Evolutionary conservation across 2,329 filamentous ascomycete species (phyloP).

Genomic region (Trichoderma pleuroti): DNA sequence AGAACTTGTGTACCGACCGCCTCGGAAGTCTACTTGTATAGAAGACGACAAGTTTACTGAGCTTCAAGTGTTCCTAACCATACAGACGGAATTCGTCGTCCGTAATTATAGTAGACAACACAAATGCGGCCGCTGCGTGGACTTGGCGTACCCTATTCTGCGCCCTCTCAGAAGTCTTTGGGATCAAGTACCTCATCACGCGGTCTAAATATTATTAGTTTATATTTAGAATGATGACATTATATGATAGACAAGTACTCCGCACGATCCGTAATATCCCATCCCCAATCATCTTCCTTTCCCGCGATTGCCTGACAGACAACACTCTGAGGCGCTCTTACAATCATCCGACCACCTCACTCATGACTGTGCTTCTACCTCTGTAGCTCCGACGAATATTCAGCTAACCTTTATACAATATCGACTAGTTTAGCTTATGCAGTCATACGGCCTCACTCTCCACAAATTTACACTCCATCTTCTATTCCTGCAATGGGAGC

Average conservation of each 20-base stretch:
- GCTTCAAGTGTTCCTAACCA: background rate
- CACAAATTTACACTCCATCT: background rate
- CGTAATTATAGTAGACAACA: background rate
- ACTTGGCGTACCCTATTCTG: background rate
- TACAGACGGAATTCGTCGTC: background rate
- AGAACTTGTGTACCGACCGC: no score
- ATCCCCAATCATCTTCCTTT: background rate
- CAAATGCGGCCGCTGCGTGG: background rate
- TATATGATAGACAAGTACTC: background rate
- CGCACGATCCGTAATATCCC: background rate
- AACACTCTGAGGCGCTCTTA: accelerated
- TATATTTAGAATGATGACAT: background rate
- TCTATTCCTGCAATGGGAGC: background rate
- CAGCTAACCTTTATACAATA: background rate
- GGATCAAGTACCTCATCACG: background rate
- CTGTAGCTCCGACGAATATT: background rate
- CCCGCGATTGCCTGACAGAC: background rate
- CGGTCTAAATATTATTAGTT: background rate
- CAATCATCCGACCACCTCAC: background rate
- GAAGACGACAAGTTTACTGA: background rate
- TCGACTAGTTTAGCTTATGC: background rate
- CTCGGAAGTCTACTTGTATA: background rate
- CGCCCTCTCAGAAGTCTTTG: background rate
- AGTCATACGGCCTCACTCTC: background rate
- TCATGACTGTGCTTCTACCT: no score